Base-by-base conservation (phyloP, 768 basidiomycete genomes). In the Rhodotorula sphaerocarpa region DNA sequence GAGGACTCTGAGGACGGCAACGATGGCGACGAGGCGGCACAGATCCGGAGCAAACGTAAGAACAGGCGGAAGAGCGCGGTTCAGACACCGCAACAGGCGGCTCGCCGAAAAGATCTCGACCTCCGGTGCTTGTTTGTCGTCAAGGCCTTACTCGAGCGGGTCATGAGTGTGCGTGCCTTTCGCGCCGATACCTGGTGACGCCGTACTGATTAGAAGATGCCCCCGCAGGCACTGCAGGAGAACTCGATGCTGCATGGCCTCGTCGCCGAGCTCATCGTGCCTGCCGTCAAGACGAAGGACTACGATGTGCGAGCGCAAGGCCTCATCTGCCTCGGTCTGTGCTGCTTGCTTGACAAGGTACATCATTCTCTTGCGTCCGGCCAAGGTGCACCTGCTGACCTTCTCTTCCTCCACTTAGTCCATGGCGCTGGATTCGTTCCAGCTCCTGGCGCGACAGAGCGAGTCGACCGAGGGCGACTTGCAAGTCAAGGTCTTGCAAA, bases 241-340 rank as follows among this genome's bases (percentile, higher is more conserved):
- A 85, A 86, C 72, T 83, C 84, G 11, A 84, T 82, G 7, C 75
- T 87, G 61, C 82, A 84, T 62, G 86, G 87, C 31, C 75, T 80
- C 27, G 73, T 83, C 74, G 79, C 87, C 15, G 90, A 96, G 70
- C 78, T 99, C 23, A 89, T 96, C 71, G 82, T 95, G 36, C 93
- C 93, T 4, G 83, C 88, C 7, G 88, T 96, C 47, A 84, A 86
- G 72, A 82, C 88, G 55, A 92, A 92, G 76, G 90, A 93, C 69
- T 79, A 87, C 9, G 79, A 80, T 1, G 79, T 92, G 70, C 80
- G 88, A 44, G 87, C 90, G 74, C 84, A 86, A 73, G 89, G 89
- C 1, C 78, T 91, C 16, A 78, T 87, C 59, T 82, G 84, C 62
- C 78, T 95, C 2, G 90, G 89, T 3, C 77, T 92, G 20, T 90